Conservation (phyloP, 2,329 filamentous ascomycete species). For the Tolypocladium nubicola region DNA sequence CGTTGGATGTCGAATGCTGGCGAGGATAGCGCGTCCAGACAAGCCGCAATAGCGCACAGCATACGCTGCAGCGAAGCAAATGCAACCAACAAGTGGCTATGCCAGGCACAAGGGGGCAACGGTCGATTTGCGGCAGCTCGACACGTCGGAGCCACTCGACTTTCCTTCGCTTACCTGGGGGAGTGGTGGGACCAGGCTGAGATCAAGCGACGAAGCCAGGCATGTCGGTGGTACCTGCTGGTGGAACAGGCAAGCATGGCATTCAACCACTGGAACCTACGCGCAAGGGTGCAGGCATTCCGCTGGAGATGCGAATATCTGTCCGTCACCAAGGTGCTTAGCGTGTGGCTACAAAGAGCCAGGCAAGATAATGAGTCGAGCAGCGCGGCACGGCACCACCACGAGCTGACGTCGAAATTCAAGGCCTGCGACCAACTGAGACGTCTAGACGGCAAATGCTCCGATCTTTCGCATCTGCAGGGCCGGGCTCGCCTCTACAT, state of each 20-base stretch:
- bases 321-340: constrained; percentile 13
- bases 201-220: constrained; percentile 11
- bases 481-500: constrained; percentile 20
- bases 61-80: not conserved
- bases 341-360: constrained; percentile 16
- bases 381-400: not conserved
- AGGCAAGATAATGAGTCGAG: not conserved
- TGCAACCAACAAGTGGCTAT: not conserved
- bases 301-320: constrained; percentile 21
- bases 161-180: constrained; percentile 13
- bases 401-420: not conserved
- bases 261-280: constrained; percentile 22
- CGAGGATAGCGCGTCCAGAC: not conserved
- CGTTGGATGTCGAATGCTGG: not conserved
- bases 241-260: constrained; percentile 9
- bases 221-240: constrained; percentile 11
- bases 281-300: constrained; percentile 21
- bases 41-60: not conserved
- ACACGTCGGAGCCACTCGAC: constrained; percentile 6
- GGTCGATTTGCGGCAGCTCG: constrained; percentile 4
- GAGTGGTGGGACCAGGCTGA: constrained; percentile 21
- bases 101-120: not conserved
- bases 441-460: constrained; percentile 4
- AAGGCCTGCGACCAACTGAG: constrained; percentile 8
- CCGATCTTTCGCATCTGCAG: constrained; percentile 10